Conservation (phyloP, 495 filamentous ascomycete species). For the Talaromyces borbonicus region DNA sequence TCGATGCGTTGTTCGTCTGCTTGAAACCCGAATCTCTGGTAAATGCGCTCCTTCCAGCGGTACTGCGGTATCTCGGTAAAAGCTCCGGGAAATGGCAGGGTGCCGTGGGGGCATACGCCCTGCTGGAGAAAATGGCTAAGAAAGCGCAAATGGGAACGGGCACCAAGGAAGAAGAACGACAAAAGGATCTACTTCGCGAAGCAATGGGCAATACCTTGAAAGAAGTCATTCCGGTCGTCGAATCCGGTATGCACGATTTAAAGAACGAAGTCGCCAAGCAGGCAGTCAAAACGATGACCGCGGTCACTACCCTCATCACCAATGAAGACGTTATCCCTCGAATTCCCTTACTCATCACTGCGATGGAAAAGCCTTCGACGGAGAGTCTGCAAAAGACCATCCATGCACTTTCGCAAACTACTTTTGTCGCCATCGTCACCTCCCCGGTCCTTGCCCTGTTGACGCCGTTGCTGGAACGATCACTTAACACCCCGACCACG, state of each 20-base stretch:
- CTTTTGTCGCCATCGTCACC: slow-evolving; percentile 92
- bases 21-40: slow-evolving; percentile 75
- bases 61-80: slow-evolving; percentile 66
- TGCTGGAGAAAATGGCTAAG: slow-evolving; percentile 84
- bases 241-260: slow-evolving; percentile 91
- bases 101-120: slow-evolving; percentile 68
- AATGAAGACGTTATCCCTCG: slow-evolving; percentile 95
- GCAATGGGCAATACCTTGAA: slow-evolving; percentile 89
- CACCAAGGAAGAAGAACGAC: slow-evolving; percentile 64
- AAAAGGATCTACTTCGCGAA: slow-evolving; percentile 82
- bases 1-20: slow-evolving; percentile 76
- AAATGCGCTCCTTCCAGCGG: slow-evolving; percentile 62
- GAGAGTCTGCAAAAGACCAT: slow-evolving; percentile 88
- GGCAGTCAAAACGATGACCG: slow-evolving; percentile 81
- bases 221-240: slow-evolving; percentile 81
- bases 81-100: slow-evolving; percentile 92
- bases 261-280: slow-evolving; percentile 87
- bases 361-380: slow-evolving; percentile 90
- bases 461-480: slow-evolving; percentile 87
- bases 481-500: slow-evolving; percentile 81
- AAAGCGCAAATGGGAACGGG: slow-evolving; percentile 81
- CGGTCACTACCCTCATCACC: slow-evolving; percentile 78
- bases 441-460: slow-evolving; percentile 97
- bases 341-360: slow-evolving; percentile 86
- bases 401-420: slow-evolving; percentile 95